A percentile compares a stretch with the other conserved stretches of the same genome.
These are phyloP conservation scores for Suhomyces taliae DNA, from an alignment of 1,139 yeast genomes.

Conservation along the genomic window DNA sequence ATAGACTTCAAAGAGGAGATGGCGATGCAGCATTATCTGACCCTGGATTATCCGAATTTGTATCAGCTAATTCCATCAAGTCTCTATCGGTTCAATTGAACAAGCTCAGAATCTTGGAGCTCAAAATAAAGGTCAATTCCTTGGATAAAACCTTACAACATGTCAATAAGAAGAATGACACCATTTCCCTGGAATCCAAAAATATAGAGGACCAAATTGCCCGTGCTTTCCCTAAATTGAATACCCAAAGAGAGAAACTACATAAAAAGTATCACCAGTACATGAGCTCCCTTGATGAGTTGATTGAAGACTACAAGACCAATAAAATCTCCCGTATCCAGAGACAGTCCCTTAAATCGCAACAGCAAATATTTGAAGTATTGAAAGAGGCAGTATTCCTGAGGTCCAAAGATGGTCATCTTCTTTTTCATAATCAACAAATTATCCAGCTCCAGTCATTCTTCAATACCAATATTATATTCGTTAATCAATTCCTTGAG, in stretches of 20 bases:
- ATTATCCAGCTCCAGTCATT: conserved; percentile 31
- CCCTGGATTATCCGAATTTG: not conserved
- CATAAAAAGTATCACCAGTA: not conserved
- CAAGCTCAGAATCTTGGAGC: conserved; percentile 35
- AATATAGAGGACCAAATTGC: conserved; percentile 8
- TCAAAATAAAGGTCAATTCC: conserved; percentile 24
- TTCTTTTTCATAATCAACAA: conserved; percentile 29
- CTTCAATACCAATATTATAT: conserved; percentile 28
- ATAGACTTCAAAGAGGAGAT: conserved; percentile 14
- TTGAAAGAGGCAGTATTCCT: conserved; percentile 29
- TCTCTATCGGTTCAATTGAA: conserved; percentile 44
- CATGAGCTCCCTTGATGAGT: conserved; percentile 10
- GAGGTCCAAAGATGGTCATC: conserved; percentile 9
- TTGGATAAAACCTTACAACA: conserved; percentile 21
- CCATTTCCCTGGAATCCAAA: conserved; percentile 14
- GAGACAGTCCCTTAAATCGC: conserved; percentile 29
- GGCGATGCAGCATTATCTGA: conserved; percentile 6
- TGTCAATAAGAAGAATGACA: conserved; percentile 17
- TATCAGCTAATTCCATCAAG: conserved; percentile 31
- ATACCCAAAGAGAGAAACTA: not conserved
- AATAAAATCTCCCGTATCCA: conserved; percentile 28
- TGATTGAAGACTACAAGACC: conserved; percentile 11
- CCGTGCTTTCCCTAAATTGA: not conserved
- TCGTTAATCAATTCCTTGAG: conserved; percentile 43
- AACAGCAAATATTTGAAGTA: conserved; percentile 24